phyloP scores from a whole-genome alignment of 2,329 filamentous ascomycete species.

The Sarocladiaceae sp. region DNA sequence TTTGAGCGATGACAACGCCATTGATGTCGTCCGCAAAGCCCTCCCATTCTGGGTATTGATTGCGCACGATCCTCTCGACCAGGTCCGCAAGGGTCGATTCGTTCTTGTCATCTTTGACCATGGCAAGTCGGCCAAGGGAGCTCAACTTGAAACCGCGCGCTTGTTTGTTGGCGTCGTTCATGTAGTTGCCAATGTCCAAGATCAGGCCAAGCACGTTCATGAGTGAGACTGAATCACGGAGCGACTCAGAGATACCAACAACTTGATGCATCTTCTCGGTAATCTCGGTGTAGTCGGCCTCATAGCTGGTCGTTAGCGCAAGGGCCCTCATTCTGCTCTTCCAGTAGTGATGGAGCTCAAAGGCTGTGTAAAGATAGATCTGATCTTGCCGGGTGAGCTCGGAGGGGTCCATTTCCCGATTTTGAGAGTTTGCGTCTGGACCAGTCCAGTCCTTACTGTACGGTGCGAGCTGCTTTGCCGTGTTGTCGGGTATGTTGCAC shows the following conservation, averaged over 20 bases:
- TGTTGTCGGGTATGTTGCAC: constrained; percentile 87
- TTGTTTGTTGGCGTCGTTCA: constrained; percentile 99
- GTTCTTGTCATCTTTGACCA: constrained; percentile 99
- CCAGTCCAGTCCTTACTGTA: constrained; percentile 97
- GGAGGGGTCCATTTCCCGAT: constrained; percentile 74
- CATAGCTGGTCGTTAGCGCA: constrained; percentile 73
- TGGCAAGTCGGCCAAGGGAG: constrained; percentile 82
- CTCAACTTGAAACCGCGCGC: constrained; percentile 96
- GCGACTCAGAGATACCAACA: constrained; percentile 78
- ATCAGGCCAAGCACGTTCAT: constrained; percentile 97
- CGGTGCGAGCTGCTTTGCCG: constrained; percentile 82
- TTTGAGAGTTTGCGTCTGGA: constrained; percentile 69
- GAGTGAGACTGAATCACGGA: constrained; percentile 84
- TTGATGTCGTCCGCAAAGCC: constrained; percentile 77
- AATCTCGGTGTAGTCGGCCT: constrained; percentile 87
- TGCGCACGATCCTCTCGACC: constrained; percentile 91
- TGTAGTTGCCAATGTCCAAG: constrained; percentile 97
- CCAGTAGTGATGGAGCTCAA: constrained; percentile 96
- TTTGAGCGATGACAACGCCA: constrained; percentile 72
- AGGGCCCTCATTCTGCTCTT: constrained; percentile 94
- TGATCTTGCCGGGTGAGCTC: constrained; percentile 95
- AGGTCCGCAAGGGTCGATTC: constrained; percentile 92
- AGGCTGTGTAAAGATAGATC: constrained; percentile 88
- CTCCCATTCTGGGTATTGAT: constrained; percentile 95
- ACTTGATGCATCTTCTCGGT: constrained; percentile 78